A percentile compares a stretch with the other conserved stretches of the same genome.
Conservation (phyloP, 2,329 filamentous ascomycete species). For the Dendrostoma leiphaemia region DNA sequence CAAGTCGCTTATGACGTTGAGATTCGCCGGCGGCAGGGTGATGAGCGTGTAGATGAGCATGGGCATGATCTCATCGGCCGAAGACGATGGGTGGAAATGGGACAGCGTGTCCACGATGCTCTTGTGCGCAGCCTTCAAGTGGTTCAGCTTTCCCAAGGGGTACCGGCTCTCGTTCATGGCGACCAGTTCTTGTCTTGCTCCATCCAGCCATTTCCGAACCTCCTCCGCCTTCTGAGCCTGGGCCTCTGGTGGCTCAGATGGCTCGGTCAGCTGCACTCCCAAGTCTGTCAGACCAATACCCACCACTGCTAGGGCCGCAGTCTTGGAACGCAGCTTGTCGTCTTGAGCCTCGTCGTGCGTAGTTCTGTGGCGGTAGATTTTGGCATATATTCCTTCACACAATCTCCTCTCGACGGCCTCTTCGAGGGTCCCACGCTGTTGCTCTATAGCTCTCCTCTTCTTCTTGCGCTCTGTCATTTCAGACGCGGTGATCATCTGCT, state of each 20-base stretch:
- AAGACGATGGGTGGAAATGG: conserved; percentile 72
- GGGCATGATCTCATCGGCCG: conserved; percentile 94
- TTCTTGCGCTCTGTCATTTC: conserved; percentile 80
- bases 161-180: conserved; percentile 86
- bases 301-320: conserved; percentile 84
- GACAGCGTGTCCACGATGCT: conserved; percentile 85
- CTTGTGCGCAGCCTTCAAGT: conserved; percentile 86
- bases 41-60: conserved; percentile 96
- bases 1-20: conserved; percentile 92
- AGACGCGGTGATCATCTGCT: conserved; percentile 87
- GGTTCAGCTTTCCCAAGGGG: conserved; percentile 86
- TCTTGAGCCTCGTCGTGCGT: conserved; percentile 94
- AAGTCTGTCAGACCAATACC: conserved; percentile 87
- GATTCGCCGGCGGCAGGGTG: conserved; percentile 78
- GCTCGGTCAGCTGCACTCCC: conserved; percentile 68
- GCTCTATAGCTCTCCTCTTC: conserved; percentile 73
- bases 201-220: conserved; percentile 69
- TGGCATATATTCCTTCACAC: conserved; percentile 81
- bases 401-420: conserved; percentile 87
- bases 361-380: conserved; percentile 86
- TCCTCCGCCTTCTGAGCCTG: conserved; percentile 61
- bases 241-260: conserved; percentile 53
- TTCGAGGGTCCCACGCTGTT: conserved; percentile 74
- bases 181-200: conserved; percentile 68
- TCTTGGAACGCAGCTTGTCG: conserved; percentile 91